phyloP scores from a whole-genome alignment of 306 rosid species.

The Abrus pulchellus region DNA sequence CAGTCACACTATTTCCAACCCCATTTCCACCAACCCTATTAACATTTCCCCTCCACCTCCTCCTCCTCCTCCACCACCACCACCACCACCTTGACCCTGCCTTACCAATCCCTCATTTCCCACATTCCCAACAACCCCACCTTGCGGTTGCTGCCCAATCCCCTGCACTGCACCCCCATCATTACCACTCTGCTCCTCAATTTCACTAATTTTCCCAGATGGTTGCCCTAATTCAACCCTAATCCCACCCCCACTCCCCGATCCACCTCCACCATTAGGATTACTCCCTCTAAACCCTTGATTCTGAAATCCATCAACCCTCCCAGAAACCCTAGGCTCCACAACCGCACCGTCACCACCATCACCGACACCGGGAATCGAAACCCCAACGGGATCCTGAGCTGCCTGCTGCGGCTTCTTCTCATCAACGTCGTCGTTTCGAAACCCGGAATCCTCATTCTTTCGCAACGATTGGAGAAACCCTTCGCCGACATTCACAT shows the following conservation, averaged over 20 bases:
- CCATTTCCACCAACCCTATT: slow-evolving; percentile 59
- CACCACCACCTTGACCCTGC: slow-evolving; percentile 58
- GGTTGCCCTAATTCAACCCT: slow-evolving; percentile 86
- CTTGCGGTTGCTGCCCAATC: slow-evolving; percentile 63
- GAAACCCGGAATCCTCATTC: slow-evolving; percentile 71
- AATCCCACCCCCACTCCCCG: slow-evolving; percentile 66
- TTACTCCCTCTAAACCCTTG: slow-evolving; percentile 78
- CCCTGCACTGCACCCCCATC: slow-evolving; percentile 61
- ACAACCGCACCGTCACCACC: slow-evolving; percentile 39
- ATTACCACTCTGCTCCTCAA: slow-evolving; percentile 69
- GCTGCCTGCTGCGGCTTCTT: slow-evolving; percentile 56
- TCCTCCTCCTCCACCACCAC: slow-evolving; percentile 29
- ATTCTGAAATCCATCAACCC: slow-evolving; percentile 65
- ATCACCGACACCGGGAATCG: slow-evolving; percentile 63
- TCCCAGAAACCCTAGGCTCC: slow-evolving; percentile 60
- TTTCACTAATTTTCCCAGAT: slow-evolving; percentile 62
- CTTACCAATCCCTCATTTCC: slow-evolving; percentile 72
- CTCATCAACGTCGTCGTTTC: slow-evolving; percentile 60
- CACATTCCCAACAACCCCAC: slow-evolving; percentile 54
- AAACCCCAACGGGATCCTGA: slow-evolving; percentile 46
- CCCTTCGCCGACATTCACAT: slow-evolving; percentile 95
- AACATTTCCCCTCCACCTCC: slow-evolving; percentile 56
- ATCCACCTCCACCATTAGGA: slow-evolving; percentile 67
- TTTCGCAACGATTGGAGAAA: slow-evolving; percentile 84
- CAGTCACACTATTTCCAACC: slow-evolving; percentile 57